A percentile compares a stretch with the other conserved stretches of the same genome.
Conservation (phyloP, 305 asterid species). For the Rubia tinctorum region DNA sequence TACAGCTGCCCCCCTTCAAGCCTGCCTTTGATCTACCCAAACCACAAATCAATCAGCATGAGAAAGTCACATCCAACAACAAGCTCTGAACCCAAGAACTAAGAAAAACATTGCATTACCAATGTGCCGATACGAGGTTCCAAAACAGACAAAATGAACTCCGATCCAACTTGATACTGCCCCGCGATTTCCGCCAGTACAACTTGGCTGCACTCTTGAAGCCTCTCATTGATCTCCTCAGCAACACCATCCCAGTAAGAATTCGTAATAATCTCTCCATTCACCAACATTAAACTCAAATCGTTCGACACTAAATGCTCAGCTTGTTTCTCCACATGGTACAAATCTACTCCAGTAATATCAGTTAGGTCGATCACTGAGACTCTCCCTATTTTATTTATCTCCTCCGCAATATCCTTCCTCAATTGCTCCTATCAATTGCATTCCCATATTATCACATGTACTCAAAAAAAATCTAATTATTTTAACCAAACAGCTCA, state of each 20-base stretch:
- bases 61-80: slow-evolving; percentile 14
- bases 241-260: slow-evolving; percentile 82
- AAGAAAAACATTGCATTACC: slow-evolving; percentile 37
- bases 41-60: slow-evolving; percentile 13
- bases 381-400: slow-evolving; percentile 68
- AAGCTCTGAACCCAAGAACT: slow-evolving; percentile 5
- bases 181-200: slow-evolving; percentile 92
- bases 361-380: slow-evolving; percentile 92
- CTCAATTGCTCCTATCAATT: slow-evolving; percentile 77
- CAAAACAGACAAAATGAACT: slow-evolving; percentile 59
- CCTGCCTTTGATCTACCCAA: slow-evolving; percentile 79
- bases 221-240: slow-evolving; percentile 91
- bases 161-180: slow-evolving; percentile 91
- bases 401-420: slow-evolving; percentile 64
- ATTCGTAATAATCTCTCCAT: slow-evolving; percentile 85
- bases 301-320: slow-evolving; percentile 64
- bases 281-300: slow-evolving; percentile 67
- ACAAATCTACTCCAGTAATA: slow-evolving; percentile 68
- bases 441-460: slow-evolving; percentile 10
- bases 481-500: not conserved
- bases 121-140: slow-evolving; percentile 87
- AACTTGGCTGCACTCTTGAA: slow-evolving; percentile 96
- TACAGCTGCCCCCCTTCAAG: slow-evolving; percentile 99
- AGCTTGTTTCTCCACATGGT: slow-evolving; percentile 86
- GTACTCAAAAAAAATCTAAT: slow-evolving; percentile 6